Percentiles rank a stretch among this genome's conserved stretches.
These are phyloP conservation scores for Globisporangium rhizosaccharum DNA, from an alignment of 352 stramenopile species.

Conservation along the genomic window DNA sequence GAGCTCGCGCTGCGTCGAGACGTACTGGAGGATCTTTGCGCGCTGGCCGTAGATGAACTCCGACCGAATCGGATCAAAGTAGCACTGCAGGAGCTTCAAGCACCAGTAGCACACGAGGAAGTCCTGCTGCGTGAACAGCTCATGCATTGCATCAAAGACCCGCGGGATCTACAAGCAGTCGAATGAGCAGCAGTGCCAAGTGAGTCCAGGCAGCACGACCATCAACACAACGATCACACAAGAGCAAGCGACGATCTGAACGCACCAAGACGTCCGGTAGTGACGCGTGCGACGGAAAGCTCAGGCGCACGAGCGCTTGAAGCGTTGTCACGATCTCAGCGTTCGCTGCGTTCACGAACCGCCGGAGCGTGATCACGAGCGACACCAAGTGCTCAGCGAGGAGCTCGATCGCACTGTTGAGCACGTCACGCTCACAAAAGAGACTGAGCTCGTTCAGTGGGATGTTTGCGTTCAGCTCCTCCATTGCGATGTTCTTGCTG, in stretches of 20 bases:
- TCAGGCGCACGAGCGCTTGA: constrained; percentile 48
- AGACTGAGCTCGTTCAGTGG: constrained; percentile 33
- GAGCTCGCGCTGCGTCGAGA: constrained; percentile 42
- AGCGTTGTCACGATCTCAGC: constrained; percentile 38
- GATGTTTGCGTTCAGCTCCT: constrained; percentile 55
- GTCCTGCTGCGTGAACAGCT: constrained; percentile 54
- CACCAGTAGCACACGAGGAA: constrained; percentile 66
- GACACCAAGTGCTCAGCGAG: constrained; percentile 39
- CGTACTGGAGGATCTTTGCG: constrained; percentile 50
- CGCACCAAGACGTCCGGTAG: constrained; percentile 35
- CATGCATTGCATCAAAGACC: constrained; percentile 46
- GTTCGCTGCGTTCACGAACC: constrained; percentile 27
- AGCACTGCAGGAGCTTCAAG: constrained; percentile 54
- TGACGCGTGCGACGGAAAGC: constrained; percentile 32
- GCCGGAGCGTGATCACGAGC: constrained; percentile 29
- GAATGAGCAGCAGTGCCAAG: background rate
- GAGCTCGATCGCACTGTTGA: constrained; percentile 42
- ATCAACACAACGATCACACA: background rate
- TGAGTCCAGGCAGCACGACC: background rate
- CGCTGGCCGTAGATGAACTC: constrained; percentile 31
- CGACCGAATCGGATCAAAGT: constrained; percentile 39
- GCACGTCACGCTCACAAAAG: constrained; percentile 23
- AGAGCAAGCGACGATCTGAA: background rate
- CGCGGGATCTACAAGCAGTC: constrained; percentile 26
- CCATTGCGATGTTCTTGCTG: constrained; percentile 35